phyloP scores from a whole-genome alignment of 345 rosid species.

The Citrus mangshanensis region DNA sequence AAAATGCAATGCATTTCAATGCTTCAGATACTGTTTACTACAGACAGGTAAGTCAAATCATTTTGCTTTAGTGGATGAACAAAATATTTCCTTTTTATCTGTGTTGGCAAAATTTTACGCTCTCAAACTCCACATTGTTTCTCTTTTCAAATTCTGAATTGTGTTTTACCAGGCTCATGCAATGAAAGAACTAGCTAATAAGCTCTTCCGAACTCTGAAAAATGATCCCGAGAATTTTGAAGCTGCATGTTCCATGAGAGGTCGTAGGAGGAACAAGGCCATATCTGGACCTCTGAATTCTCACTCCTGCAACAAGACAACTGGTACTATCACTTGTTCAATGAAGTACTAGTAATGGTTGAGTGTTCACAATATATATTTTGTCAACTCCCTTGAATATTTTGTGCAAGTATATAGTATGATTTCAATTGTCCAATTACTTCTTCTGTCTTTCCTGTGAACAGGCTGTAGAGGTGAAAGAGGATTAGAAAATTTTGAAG shows the following conservation, averaged over 20 bases:
- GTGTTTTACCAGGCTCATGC: slow-evolving; percentile 29
- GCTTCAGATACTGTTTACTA: slow-evolving; percentile 27
- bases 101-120: neutral
- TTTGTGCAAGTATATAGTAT: neutral
- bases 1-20: slow-evolving; percentile 32
- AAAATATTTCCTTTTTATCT: neutral
- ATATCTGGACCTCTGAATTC: slow-evolving; percentile 7
- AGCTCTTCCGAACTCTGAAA: slow-evolving; percentile 26
- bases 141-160: slow-evolving; percentile 6
- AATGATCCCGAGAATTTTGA: slow-evolving; percentile 24
- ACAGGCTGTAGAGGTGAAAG: slow-evolving; percentile 7
- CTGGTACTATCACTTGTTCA: slow-evolving; percentile 5
- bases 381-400: neutral
- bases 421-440: neutral
- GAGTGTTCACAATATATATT: neutral
- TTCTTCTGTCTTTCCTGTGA: neutral
- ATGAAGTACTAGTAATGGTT: neutral
- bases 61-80: neutral
- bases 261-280: slow-evolving; percentile 21
- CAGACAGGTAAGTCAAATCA: slow-evolving; percentile 22
- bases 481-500: neutral
- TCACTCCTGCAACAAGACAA: neutral
- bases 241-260: slow-evolving; percentile 16
- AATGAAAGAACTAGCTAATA: slow-evolving; percentile 30
- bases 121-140: neutral